phyloP scores from a whole-genome alignment of 306 rosid species.

The Trifolium repens region DNA sequence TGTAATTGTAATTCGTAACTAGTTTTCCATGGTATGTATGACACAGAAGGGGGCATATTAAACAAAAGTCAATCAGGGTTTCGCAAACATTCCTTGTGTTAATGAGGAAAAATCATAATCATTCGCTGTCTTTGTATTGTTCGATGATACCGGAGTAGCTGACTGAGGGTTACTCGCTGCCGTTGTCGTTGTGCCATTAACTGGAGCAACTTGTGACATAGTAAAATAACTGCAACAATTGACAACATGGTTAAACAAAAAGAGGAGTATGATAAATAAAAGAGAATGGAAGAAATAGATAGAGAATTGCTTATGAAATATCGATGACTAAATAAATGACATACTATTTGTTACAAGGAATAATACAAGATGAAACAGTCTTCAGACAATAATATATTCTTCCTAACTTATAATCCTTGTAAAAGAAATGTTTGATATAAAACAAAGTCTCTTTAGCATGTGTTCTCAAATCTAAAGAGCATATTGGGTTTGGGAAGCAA shows the following conservation, averaged over 20 bases:
- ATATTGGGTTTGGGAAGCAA: no score
- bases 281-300: neutral
- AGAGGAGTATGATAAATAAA: neutral
- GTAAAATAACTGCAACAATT: slow-evolving; percentile 56
- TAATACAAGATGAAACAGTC: neutral
- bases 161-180: slow-evolving; percentile 58
- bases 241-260: slow-evolving; percentile 28
- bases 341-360: slow-evolving; percentile 13
- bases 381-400: no score
- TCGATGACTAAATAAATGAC: slow-evolving; percentile 6
- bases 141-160: slow-evolving; percentile 53
- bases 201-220: slow-evolving; percentile 62
- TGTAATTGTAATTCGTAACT: slow-evolving; percentile 50
- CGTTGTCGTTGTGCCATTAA: slow-evolving; percentile 49
- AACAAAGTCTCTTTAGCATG: no score
- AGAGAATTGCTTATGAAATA: neutral
- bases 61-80: slow-evolving; percentile 52
- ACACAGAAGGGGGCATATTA: slow-evolving; percentile 29
- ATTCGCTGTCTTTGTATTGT: slow-evolving; percentile 55
- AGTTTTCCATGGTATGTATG: slow-evolving; percentile 54
- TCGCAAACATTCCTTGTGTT: slow-evolving; percentile 84
- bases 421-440: no score
- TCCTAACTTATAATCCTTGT: no score
- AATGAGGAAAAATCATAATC: slow-evolving; percentile 91
- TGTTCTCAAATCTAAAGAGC: no score